Conservation (phyloP, 805 yeast species). For the Wickerhamia fluorescens region DNA sequence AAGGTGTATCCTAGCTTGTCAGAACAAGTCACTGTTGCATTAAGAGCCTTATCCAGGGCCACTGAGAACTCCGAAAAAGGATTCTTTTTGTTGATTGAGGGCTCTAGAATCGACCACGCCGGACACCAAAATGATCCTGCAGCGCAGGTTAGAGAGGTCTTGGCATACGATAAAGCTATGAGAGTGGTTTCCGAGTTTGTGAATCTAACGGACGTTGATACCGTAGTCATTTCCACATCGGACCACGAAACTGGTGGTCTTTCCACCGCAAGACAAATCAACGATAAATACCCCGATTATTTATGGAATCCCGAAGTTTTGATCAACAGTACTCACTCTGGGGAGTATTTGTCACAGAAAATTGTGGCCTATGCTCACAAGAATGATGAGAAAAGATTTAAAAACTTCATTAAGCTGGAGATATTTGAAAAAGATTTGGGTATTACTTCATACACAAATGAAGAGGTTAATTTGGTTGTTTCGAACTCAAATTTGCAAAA, state of each 20-base stretch:
- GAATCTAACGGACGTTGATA: slow-evolving; percentile 62
- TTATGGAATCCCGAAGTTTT: slow-evolving; percentile 81
- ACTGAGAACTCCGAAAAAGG: slow-evolving; percentile 72
- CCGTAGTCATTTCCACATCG: slow-evolving; percentile 73
- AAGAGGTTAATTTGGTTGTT: slow-evolving; percentile 37
- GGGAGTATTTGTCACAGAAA: slow-evolving; percentile 56
- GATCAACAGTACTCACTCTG: slow-evolving; percentile 63
- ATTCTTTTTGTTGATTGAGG: slow-evolving; percentile 81
- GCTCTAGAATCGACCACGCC: slow-evolving; percentile 91
- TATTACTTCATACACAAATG: slow-evolving; percentile 45
- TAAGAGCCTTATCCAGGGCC: slow-evolving; percentile 59
- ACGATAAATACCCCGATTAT: slow-evolving; percentile 71
- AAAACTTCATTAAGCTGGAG: slow-evolving; percentile 43
- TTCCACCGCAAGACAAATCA: slow-evolving; percentile 75
- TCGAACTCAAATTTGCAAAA: slow-evolving; percentile 5
- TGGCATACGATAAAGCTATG: slow-evolving; percentile 82
- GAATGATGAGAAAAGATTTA: slow-evolving; percentile 16
- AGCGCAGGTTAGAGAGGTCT: slow-evolving; percentile 85
- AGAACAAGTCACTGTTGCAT: slow-evolving; percentile 71
- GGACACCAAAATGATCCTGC: slow-evolving; percentile 94
- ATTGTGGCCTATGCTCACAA: slow-evolving; percentile 29
- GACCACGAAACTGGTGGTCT: slow-evolving; percentile 97
- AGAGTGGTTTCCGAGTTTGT: slow-evolving; percentile 66
- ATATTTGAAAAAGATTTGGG: slow-evolving; percentile 64
- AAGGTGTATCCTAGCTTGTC: slow-evolving; percentile 64